A percentile compares a stretch with the other conserved stretches of the same genome.
Evolutionary conservation across 2,329 filamentous ascomycete genomes (phyloP).

Genomic region (Leptodontidium sp.): DNA sequence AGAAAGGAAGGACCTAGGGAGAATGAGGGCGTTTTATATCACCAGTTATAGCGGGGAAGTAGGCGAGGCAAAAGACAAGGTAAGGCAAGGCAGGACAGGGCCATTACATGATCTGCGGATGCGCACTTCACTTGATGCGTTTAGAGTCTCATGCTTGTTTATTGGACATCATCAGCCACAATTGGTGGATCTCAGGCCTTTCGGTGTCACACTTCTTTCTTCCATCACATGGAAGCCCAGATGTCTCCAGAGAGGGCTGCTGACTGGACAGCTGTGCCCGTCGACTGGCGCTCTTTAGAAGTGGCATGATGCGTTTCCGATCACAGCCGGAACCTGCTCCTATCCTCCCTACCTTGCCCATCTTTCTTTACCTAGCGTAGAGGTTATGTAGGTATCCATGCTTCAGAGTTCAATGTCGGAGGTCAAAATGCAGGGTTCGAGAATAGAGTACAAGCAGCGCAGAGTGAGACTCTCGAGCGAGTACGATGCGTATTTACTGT

Average conservation of each 20-base stretch:
- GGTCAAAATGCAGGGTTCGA: too few species aligned
- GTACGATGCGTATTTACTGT: too few species aligned
- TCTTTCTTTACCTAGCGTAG: too few species aligned
- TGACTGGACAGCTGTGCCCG: background rate
- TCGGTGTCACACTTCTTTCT: background rate
- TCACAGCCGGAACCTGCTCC: too few species aligned
- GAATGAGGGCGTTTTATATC: background rate
- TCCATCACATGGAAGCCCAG: background rate
- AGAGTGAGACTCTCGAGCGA: too few species aligned
- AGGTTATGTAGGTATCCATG: too few species aligned
- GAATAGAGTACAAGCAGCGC: too few species aligned
- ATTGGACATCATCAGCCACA: constrained; percentile 9
- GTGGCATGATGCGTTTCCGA: background rate
- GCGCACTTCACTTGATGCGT: constrained; percentile 22
- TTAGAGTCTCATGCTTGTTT: constrained; percentile 19
- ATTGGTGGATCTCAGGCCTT: background rate
- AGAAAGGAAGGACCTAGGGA: background rate
- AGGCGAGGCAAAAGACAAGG: background rate
- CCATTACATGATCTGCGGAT: constrained; percentile 23
- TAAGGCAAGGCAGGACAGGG: background rate
- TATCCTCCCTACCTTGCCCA: too few species aligned
- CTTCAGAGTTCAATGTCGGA: too few species aligned
- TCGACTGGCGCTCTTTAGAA: background rate
- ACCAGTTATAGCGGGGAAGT: constrained; percentile 7
- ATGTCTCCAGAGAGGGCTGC: background rate